Percentiles rank a stretch among this genome's conserved stretches.
Conservation (phyloP, 768 basidiomycete genomes). For the Trametes punicea region DNA sequence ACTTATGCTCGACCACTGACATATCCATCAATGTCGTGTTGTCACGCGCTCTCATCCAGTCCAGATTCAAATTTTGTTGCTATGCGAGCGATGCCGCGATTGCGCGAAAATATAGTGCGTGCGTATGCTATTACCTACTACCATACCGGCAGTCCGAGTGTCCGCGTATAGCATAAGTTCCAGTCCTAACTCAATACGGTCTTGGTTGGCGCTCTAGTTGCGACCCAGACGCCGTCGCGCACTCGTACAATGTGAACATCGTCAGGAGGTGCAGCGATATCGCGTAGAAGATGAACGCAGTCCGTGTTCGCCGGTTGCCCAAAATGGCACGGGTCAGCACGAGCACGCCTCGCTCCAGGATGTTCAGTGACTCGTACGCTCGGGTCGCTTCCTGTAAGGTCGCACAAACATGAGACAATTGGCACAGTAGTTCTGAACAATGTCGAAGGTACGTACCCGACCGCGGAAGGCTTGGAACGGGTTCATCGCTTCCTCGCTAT, state of each 20-base stretch:
- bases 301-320: constrained; percentile 86
- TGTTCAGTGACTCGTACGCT: constrained; percentile 88
- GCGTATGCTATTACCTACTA: background rate
- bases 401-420: background rate
- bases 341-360: constrained; percentile 85
- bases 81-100: too few species aligned
- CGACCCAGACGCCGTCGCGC: constrained; percentile 49
- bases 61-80: too few species aligned
- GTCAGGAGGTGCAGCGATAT: constrained; percentile 76
- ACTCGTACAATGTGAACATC: constrained; percentile 75
- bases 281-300: constrained; percentile 87
- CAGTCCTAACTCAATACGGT: constrained; percentile 31
- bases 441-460: constrained; percentile 54
- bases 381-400: constrained; percentile 92
- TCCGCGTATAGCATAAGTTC: too few species aligned
- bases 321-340: constrained; percentile 81
- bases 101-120: too few species aligned
- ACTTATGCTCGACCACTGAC: too few species aligned
- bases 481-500: constrained; percentile 87
- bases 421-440: background rate
- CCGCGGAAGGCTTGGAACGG: constrained; percentile 98
- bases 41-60: too few species aligned
- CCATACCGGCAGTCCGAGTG: background rate
- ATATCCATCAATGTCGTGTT: too few species aligned
- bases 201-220: constrained; percentile 51